phyloP scores from a whole-genome alignment of 176 grass and related monocot species.

The Oropetium thomaeum region DNA sequence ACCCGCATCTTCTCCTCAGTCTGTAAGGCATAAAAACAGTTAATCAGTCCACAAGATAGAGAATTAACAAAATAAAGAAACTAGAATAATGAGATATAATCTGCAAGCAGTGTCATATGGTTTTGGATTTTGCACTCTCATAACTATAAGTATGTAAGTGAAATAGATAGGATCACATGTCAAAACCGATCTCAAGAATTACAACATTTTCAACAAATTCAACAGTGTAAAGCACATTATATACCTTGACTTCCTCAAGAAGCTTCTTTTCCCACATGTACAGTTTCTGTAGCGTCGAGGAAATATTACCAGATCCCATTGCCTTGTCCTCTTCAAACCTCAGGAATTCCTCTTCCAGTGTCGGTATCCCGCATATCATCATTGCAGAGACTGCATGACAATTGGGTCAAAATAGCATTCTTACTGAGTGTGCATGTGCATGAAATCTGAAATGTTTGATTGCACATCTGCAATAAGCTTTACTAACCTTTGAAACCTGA shows the following conservation, averaged over 20 bases:
- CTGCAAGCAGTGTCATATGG: not conserved
- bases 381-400: constrained; percentile 49
- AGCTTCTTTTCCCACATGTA: constrained; percentile 99
- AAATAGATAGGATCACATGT: constrained; percentile 3
- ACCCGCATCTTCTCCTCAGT: constrained; percentile 75
- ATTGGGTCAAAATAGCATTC: constrained; percentile 13
- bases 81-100: not conserved
- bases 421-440: not conserved
- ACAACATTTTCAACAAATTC: constrained; percentile 15
- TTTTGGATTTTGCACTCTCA: not conserved
- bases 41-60: constrained; percentile 2
- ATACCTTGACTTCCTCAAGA: constrained; percentile 97
- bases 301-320: constrained; percentile 78
- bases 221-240: constrained; percentile 18
- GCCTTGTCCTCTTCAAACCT: constrained; percentile 75
- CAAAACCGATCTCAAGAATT: constrained; percentile 9
- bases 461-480: not conserved
- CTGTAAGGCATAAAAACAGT: constrained; percentile 40
- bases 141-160: not conserved
- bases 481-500: constrained; percentile 75
- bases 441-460: not conserved
- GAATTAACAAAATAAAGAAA: not conserved
- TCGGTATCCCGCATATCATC: constrained; percentile 81
- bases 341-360: constrained; percentile 58
- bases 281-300: constrained; percentile 89